These are phyloP conservation scores for Aureobasidium sp. DNA, from an alignment of 2,329 filamentous ascomycete species.

Conservation along the genomic window DNA sequence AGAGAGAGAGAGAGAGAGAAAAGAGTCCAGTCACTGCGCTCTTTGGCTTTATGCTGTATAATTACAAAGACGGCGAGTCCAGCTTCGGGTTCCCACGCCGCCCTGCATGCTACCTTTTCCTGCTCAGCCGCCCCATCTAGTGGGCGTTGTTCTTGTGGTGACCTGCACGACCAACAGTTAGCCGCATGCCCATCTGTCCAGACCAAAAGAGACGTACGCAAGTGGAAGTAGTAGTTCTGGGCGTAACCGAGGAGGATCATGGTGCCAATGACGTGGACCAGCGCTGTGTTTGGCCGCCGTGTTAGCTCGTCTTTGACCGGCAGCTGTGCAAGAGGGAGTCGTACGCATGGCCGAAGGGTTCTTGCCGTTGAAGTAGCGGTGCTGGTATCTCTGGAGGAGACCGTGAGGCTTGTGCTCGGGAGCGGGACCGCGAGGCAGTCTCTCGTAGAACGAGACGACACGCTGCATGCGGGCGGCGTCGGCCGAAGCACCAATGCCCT, in stretches of 20 bases:
- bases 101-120: conserved; percentile 5
- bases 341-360: conserved; percentile 82
- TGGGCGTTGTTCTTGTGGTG: conserved; percentile 99
- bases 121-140: conserved; percentile 44
- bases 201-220: conserved; percentile 60
- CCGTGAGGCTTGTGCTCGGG: conserved; percentile 77
- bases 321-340: conserved; percentile 33
- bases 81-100: background rate
- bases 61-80: conserved; percentile 12
- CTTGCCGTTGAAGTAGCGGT: conserved; percentile 77
- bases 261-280: conserved; percentile 76
- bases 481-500: conserved; percentile 91
- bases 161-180: conserved; percentile 48
- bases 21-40: conserved; percentile 3
- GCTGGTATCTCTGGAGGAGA: conserved; percentile 79
- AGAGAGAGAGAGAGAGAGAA: too few species aligned
- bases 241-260: conserved; percentile 81
- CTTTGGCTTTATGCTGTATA: conserved; percentile 15
- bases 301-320: background rate
- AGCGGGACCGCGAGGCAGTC: conserved; percentile 86
- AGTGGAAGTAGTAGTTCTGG: conserved; percentile 99
- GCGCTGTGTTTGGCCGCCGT: conserved; percentile 52
- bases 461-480: conserved; percentile 97
- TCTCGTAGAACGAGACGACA: conserved; percentile 98
- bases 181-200: conserved; percentile 21